Evolutionary conservation across 2,329 filamentous ascomycete genomes (phyloP), one percentile per base, ranked within the genome.

Genomic region (Ophiostoma australiae): DNA sequence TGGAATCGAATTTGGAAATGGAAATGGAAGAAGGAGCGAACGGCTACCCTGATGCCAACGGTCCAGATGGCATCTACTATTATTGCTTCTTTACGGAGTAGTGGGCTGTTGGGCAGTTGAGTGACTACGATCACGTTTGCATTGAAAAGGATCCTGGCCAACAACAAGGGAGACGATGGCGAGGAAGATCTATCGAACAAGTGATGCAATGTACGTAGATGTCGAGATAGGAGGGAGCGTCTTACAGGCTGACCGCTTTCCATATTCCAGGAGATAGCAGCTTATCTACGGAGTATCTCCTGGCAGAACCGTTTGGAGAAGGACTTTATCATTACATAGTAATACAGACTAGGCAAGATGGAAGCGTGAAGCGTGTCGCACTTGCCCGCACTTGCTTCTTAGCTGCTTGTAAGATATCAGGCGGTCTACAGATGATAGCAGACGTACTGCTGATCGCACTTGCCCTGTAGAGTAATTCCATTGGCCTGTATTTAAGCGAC

Each of bases 191-290:
- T 61, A 33, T 55, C 20, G 35, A 55, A 5, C 48, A 61, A 31
- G 8, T 20, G 33, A 8, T n/a, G 61, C 15, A 1, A 31, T 31
- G 27, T 31, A 31, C 27, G 3, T 17, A n/a, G n/a, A 58, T 58
- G 23, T 27, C 23, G 27, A 63, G 27, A 63, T 33, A 33, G 31
- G 31, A 33, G 27, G 6, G 8, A 33, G 58, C 31, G 61, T 65
- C 61, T 65, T 65, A 39, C 61, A 65, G 61, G 61, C 61, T 65
- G 61, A 65, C 61, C 61, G 61, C 61, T 39, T 65, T 65, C 27
- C 10, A 33, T 27, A 58, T n/a, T 65, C 20, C 61, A 31, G 61
- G 61, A 65, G 61, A 65, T 65, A 65, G 17, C 61, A 65, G 61
- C 11, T 58, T 58, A 58, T 58, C 52, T 58, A 37, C 61, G 61